A percentile compares a stretch with the other conserved stretches of the same genome.
phyloP scores from a whole-genome alignment of 192 early-diverging fungal genomes.

The Geranomyces michiganensis region DNA sequence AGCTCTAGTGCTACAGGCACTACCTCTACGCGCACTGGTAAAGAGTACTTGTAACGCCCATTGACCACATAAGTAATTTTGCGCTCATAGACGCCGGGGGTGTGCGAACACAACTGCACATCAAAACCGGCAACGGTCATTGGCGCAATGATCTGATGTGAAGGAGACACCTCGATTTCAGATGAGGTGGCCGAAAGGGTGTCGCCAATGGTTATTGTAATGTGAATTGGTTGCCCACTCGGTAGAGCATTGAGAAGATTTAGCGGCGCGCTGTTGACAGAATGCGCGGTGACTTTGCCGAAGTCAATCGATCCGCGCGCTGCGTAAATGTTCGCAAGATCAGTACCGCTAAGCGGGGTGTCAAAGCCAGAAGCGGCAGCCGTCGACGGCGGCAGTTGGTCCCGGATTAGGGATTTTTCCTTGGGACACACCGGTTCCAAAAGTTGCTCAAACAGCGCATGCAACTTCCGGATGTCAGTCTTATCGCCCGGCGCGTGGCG shows the following conservation, averaged over 20 bases:
- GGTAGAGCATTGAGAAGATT: conserved; percentile 51
- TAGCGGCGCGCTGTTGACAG: conserved; percentile 35
- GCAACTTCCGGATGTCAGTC: conserved; percentile 28
- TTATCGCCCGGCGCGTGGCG: not conserved
- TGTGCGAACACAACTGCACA: conserved; percentile 34
- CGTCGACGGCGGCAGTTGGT: conserved; percentile 6
- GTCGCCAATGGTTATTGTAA: conserved; percentile 26
- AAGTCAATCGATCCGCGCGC: conserved; percentile 40
- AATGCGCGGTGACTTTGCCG: conserved; percentile 49
- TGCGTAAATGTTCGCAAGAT: conserved; percentile 46
- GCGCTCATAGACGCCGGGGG: conserved; percentile 22
- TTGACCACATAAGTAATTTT: conserved; percentile 54
- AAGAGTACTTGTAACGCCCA: conserved; percentile 53
- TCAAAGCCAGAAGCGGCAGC: conserved; percentile 21
- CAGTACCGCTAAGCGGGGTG: conserved; percentile 30
- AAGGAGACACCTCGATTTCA: conserved; percentile 30
- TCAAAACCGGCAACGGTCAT: conserved; percentile 43
- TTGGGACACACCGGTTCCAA: conserved; percentile 1
- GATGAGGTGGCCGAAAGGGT: not conserved
- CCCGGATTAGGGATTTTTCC: not conserved
- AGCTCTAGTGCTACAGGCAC: conserved; percentile 36
- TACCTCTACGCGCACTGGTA: conserved; percentile 41
- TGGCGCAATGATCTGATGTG: conserved; percentile 31
- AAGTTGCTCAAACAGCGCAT: conserved; percentile 31
- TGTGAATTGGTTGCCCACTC: conserved; percentile 35